Evolutionary conservation across 176 grass and related monocot genomes (phyloP), one percentile per base, ranked within the genome.

Genomic region (Triticum timopheevii): DNA sequence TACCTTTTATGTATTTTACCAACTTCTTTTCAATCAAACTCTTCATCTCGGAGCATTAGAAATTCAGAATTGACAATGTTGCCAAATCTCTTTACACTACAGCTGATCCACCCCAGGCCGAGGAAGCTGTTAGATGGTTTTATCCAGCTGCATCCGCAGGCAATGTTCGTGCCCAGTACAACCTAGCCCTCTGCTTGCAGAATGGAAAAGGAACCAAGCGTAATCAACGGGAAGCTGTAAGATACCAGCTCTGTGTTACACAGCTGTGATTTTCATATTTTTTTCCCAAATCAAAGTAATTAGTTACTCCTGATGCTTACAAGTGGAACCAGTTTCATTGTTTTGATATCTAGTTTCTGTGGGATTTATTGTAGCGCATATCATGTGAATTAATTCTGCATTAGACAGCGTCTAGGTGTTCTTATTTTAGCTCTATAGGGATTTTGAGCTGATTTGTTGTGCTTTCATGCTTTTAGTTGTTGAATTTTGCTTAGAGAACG

Each of bases 51-150:
- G 36, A 76, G 47, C 66, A 65, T 66, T 40, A 13, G 5, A 61
- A 73, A 49, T 84, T 40, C 64, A 16, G 8, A 45, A 72, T 20
- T 82, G 65, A 86, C 65, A 27, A 40, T 93, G 61, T 66, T 76
- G 67, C 33, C 42, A 78, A 85, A 82, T 65, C 56, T 61, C 34
- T 83, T 45, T 67, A 39, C 86, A 88, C 40, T 73, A 39, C 88
- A 95, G 93, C 73, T 94, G 77, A 92, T 83, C 84, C 85, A 80
- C 87, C 85, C 34, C 82, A 81, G 17, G 62, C 52, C 45, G 88
- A 90, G 64, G 86, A 95, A 85, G 93, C 90, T 61, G 81, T 95
- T 65, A 86, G 73, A 86, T 92, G 88, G 93, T 95, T 95, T 86
- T 86, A 84, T 86, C 90, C 79, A 74, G 89, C 93, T 82, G 88